phyloP scores from a whole-genome alignment of 495 filamentous ascomycete species.

The Tuber borchii region DNA sequence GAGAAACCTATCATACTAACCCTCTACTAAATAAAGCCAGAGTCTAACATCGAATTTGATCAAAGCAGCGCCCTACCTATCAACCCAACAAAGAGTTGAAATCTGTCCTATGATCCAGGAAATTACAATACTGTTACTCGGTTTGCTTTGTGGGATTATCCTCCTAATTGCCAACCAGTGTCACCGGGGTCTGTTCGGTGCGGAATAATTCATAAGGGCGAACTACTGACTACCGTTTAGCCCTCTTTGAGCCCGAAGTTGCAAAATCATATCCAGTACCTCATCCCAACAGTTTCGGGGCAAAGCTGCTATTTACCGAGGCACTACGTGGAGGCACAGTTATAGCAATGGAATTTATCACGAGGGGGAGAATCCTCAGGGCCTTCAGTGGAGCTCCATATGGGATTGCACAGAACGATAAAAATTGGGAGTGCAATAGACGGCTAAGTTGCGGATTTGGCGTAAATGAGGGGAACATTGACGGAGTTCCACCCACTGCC shows the following conservation, averaged over 20 bases:
- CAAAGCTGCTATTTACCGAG: not conserved
- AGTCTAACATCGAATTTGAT: not conserved
- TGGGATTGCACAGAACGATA: too few relatives aligned
- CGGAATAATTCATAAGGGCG: not conserved
- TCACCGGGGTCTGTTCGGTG: not conserved
- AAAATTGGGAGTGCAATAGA: too few relatives aligned
- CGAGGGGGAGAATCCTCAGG: too few relatives aligned
- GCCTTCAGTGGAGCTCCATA: too few relatives aligned
- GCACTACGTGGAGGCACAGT: too few relatives aligned
- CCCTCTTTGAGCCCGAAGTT: not conserved
- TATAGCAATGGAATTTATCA: too few relatives aligned
- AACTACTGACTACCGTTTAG: not conserved
- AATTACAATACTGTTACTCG: too few relatives aligned
- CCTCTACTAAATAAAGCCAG: not conserved
- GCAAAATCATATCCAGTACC: too few relatives aligned
- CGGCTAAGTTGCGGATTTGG: too few relatives aligned
- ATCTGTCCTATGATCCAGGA: not conserved
- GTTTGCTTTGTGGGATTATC: not conserved
- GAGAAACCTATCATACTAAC: not conserved
- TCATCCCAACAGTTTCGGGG: not conserved
- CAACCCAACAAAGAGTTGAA: not conserved
- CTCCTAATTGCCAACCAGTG: not conserved
- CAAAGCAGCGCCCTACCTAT: not conserved
- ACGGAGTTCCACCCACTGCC: too few relatives aligned
- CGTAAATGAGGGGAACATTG: too few relatives aligned